Conservation (phyloP, 2,329 filamentous ascomycete species). For the Didymella glomerata region DNA sequence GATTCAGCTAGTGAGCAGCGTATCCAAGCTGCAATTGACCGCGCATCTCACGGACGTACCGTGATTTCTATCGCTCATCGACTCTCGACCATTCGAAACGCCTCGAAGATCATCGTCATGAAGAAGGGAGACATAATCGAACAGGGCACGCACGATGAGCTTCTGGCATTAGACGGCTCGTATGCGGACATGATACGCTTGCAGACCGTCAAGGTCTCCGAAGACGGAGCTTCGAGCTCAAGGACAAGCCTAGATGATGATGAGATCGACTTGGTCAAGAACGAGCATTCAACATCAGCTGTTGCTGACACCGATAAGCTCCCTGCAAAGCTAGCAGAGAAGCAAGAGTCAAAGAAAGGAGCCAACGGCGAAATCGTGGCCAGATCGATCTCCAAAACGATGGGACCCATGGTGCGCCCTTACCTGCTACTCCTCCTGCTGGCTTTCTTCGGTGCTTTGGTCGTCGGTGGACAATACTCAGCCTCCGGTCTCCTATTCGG, state of each 20-base stretch:
- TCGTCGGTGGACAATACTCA: slow-evolving; percentile 67
- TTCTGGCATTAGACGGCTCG: slow-evolving; percentile 49
- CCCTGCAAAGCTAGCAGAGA: background rate
- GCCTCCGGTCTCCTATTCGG: slow-evolving; percentile 68
- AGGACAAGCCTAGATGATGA: slow-evolving; percentile 32
- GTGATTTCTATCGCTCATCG: slow-evolving; percentile 52
- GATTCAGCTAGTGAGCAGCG: slow-evolving; percentile 66
- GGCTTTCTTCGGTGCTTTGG: slow-evolving; percentile 60
- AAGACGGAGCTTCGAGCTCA: slow-evolving; percentile 32
- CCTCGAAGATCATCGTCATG: slow-evolving; percentile 53
- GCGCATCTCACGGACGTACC: slow-evolving; percentile 45
- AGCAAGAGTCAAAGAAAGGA: slow-evolving; percentile 21
- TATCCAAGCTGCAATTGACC: slow-evolving; percentile 58
- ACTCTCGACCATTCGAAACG: slow-evolving; percentile 48
- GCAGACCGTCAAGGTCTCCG: slow-evolving; percentile 57
- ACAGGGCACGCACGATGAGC: slow-evolving; percentile 47
- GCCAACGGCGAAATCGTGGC: slow-evolving; percentile 31
- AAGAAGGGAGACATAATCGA: slow-evolving; percentile 49
- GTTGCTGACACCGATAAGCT: slow-evolving; percentile 20
- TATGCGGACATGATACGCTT: slow-evolving; percentile 61
- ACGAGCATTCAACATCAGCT: slow-evolving; percentile 31
- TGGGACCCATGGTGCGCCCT: slow-evolving; percentile 54
- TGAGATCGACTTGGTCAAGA: slow-evolving; percentile 31
- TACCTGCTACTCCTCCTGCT: slow-evolving; percentile 57
- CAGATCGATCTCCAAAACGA: slow-evolving; percentile 42